phyloP scores from a whole-genome alignment of 129 eudicot genomes.

The Dittrichia graveolens region DNA sequence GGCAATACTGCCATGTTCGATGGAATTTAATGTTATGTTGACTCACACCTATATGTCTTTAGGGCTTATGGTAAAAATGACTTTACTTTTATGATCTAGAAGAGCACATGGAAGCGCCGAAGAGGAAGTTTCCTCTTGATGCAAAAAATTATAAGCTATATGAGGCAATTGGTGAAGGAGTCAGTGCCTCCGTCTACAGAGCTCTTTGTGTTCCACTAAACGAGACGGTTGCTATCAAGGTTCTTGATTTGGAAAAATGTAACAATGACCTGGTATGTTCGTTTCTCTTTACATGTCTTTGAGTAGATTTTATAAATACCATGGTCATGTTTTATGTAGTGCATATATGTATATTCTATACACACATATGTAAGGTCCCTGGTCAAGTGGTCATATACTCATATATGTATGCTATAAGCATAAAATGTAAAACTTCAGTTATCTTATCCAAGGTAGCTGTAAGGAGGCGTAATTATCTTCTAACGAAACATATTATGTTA shows the following conservation, averaged over 20 bases:
- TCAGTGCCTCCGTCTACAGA: conserved; percentile 88
- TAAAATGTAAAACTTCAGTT: conserved; percentile 10
- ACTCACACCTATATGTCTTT: conserved; percentile 24
- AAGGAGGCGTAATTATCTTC: conserved; percentile 4
- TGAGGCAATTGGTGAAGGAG: conserved; percentile 97
- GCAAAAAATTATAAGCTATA: conserved; percentile 67
- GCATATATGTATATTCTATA: background rate
- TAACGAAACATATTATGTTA: background rate
- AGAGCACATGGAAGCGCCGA: conserved; percentile 53
- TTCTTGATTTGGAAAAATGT: conserved; percentile 95
- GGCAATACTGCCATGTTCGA: conserved; percentile 42
- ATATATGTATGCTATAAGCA: conserved; percentile 12
- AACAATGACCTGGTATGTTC: conserved; percentile 90
- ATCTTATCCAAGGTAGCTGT: background rate
- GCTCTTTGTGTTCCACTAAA: conserved; percentile 88
- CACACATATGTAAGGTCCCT: background rate
- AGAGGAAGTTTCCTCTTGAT: conserved; percentile 69
- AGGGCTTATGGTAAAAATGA: conserved; percentile 40
- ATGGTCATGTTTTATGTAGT: conserved; percentile 2
- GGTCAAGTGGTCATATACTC: no score
- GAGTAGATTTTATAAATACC: background rate
- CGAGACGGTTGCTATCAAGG: conserved; percentile 90
- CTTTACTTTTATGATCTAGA: conserved; percentile 35
- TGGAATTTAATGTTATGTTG: conserved; percentile 30
- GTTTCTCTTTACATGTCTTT: conserved; percentile 11